phyloP scores from a whole-genome alignment of 2,329 filamentous ascomycete species.

The Scleromitrula shiraiana region DNA sequence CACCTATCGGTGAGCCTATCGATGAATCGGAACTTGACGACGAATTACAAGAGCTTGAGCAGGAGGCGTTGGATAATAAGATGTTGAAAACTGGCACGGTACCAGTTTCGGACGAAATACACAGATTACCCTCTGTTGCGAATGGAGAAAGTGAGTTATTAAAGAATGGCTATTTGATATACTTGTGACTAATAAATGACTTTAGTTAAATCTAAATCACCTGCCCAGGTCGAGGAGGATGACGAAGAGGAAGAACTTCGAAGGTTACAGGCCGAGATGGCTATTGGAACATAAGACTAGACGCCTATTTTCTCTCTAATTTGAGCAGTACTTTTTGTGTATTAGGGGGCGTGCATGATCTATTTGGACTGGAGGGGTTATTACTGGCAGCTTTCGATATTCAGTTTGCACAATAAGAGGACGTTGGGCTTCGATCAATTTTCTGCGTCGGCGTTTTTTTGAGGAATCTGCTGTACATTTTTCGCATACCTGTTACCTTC shows the following conservation, averaged over 20 bases:
- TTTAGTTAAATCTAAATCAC: constrained; percentile 44
- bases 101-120: constrained; percentile 70
- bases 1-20: constrained; percentile 56
- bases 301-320: constrained; percentile 15
- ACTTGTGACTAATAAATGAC: constrained; percentile 11
- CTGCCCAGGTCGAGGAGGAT: constrained; percentile 59
- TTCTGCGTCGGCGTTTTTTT: constrained; percentile 22
- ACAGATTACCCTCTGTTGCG: constrained; percentile 66
- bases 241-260: constrained; percentile 93
- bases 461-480: constrained; percentile 24
- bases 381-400: constrained; percentile 17
- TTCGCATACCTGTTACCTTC: constrained; percentile 15
- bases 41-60: constrained; percentile 79
- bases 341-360: constrained; percentile 19
- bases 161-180: background rate
- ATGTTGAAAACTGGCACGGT: constrained; percentile 86
- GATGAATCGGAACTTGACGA: constrained; percentile 83
- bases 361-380: constrained; percentile 20
- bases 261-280: constrained; percentile 95
- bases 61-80: constrained; percentile 85
- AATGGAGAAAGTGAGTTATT: constrained; percentile 64
- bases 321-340: constrained; percentile 15
- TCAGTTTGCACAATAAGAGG: constrained; percentile 14
- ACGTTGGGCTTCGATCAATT: constrained; percentile 11
- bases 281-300: constrained; percentile 37